Base-by-base conservation (phyloP, 1,284 basidiomycete species). In the Pyrrhoderma noxium region DNA sequence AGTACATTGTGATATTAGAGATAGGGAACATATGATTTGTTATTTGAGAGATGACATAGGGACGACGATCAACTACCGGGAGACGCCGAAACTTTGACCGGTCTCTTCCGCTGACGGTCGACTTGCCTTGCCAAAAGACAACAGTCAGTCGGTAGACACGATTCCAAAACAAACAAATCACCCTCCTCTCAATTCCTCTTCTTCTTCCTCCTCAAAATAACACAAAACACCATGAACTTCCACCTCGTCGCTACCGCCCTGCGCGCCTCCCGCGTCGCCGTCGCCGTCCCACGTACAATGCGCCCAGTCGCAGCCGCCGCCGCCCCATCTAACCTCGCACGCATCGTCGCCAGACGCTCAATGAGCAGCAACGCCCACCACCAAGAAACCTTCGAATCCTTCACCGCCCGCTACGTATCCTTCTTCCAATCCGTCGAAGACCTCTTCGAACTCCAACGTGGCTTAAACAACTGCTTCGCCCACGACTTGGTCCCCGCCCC, bases 381-480 rank as follows among this genome's bases (percentile, higher is more conserved):
- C 58, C 83, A 90, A 68, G 95, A 98, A 75, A 82, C 89, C 21
- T 98, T 92, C 70, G 94, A 97, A 67, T 79, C 85, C 50, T 97
- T 98, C 77, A 93, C 89, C 65, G 77, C 85, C 57, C 90, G 94
- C 65, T 98, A 97, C 73, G 85, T 92, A 65, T 76, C 79, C 60
- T 99, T 98, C 75, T 98, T 98, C 77, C 75, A 88, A 65, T 79
- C 82, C 49, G 93, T 93, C 48, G 83, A 93, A 66, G 95, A 98
- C 75, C 80, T 96, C 57, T 98, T 98, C 67, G 94, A 98, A 75
- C 86, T 95, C 59, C 93, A 97, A 72, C 89, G 95, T 56, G 95
- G 95, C 44, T 77, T 99, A 61, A 99, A 99, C 80, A 99, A 99
- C 80, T 96, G 93, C 73, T 99, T 99, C 67, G 91, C 95, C 1